Conservation (phyloP, 2,329 filamentous ascomycete species). For the Paradendryphiella salina region DNA sequence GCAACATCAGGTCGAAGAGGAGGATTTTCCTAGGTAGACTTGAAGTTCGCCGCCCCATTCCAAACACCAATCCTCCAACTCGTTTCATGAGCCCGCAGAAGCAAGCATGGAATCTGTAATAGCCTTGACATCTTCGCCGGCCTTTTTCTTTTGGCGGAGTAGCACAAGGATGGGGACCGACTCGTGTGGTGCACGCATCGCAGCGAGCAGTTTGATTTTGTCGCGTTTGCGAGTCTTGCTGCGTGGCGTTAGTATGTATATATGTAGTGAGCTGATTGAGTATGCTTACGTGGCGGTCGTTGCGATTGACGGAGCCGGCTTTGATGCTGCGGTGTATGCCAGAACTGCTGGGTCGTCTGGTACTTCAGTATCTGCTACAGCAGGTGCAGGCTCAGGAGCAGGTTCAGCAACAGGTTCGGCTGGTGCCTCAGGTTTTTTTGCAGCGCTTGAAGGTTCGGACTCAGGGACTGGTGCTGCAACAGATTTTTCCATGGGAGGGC, state of each 20-base stretch:
- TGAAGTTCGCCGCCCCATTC: conserved; percentile 9
- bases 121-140: conserved; percentile 28
- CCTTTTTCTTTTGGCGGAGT: conserved; percentile 29
- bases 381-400: conserved; percentile 1
- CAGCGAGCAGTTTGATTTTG: conserved; percentile 9
- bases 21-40: neutral
- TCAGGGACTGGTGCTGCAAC: neutral
- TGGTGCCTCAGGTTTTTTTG: neutral
- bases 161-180: conserved; percentile 18
- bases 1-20: neutral
- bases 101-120: conserved; percentile 16
- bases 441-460: neutral
- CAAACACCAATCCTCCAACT: conserved; percentile 3
- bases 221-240: conserved; percentile 11
- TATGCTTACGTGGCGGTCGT: conserved; percentile 9
- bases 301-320: conserved; percentile 4
- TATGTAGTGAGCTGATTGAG: neutral
- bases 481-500: neutral
- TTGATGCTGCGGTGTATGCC: neutral
- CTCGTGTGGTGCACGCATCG: conserved; percentile 14
- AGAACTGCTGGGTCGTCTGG: neutral
- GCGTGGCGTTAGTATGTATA: conserved; percentile 1
- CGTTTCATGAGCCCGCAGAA: conserved; percentile 11
- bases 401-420: conserved; percentile 7
- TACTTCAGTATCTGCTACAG: neutral